Evolutionary conservation across 2,329 filamentous ascomycete genomes (phyloP).

Genomic region (Aspergillus novoparasiticus): DNA sequence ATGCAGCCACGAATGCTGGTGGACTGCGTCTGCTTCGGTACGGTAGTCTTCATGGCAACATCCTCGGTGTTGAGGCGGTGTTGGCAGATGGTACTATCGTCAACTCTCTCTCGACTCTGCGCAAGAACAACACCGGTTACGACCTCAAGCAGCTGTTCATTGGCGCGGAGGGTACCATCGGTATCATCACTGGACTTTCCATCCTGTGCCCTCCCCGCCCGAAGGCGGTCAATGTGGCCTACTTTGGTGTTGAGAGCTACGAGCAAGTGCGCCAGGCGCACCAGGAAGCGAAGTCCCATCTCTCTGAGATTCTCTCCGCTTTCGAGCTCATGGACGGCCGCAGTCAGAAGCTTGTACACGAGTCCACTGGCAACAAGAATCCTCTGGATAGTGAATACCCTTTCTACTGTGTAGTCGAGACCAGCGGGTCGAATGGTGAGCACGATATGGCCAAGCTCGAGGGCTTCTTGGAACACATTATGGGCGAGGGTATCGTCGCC

Average conservation of each 20-base stretch:
- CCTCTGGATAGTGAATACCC: slow-evolving; percentile 83
- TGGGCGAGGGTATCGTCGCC: slow-evolving; percentile 80
- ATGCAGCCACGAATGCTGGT: slow-evolving; percentile 93
- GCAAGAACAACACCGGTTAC: slow-evolving; percentile 99
- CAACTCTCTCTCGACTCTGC: slow-evolving; percentile 80
- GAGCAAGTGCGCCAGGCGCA: slow-evolving; percentile 87
- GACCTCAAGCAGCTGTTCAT: slow-evolving; percentile 97
- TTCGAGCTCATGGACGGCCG: slow-evolving; percentile 95
- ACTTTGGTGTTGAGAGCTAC: slow-evolving; percentile 87
- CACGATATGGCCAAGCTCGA: slow-evolving; percentile 93
- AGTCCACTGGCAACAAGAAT: slow-evolving; percentile 73
- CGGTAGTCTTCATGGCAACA: slow-evolving; percentile 89
- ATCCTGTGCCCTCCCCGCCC: slow-evolving; percentile 87
- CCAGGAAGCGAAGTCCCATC: slow-evolving; percentile 81
- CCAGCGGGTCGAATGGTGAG: slow-evolving; percentile 89
- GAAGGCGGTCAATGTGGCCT: slow-evolving; percentile 89
- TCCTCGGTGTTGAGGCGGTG: slow-evolving; percentile 90
- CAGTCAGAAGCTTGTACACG: slow-evolving; percentile 75
- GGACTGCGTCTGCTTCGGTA: slow-evolving; percentile 88
- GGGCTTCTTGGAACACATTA: slow-evolving; percentile 85
- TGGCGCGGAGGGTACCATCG: slow-evolving; percentile 90
- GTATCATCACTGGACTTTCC: slow-evolving; percentile 87
- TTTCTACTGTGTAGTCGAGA: slow-evolving; percentile 97
- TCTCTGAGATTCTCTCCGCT: slow-evolving; percentile 93
- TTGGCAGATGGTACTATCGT: slow-evolving; percentile 90